Evolutionary conservation across 2,329 filamentous ascomycete species (phyloP), one percentile per base, ranked within the genome.

Genomic region (Fusarium brevicatenulatum): DNA sequence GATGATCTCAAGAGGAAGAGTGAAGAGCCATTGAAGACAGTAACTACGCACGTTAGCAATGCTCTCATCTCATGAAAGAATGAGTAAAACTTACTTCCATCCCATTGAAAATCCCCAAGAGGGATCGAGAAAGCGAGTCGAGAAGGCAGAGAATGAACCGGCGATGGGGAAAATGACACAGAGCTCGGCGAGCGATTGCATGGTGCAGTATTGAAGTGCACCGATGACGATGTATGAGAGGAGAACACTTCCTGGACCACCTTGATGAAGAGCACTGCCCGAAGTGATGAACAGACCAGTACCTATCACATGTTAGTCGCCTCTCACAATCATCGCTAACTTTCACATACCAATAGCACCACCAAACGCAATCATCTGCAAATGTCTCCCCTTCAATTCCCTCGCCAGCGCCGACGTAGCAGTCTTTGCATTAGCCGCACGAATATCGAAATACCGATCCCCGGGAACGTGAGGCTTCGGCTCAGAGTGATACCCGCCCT

Each of bases 301-400:
- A 70, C 92, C 91, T 91, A 4, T 9, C 4, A 12, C 30, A 30
- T 16, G 19, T 70, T 50, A 70, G 65, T 36, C 16, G 12, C n/a
- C n/a, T 34, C 18, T 18, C 19, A n/a, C 9, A 2, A 50, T 23
- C 8, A 34, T 2, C 2, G 23, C 16, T 12, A 4, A 13, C 30
- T 4, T 10, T 37, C 4, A 72, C 81, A 19, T 83, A 90, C 93
- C 93, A 78, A 97, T 97, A 21, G 93, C 95, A 55, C 95, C 95
- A 73, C 95, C 95, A 75, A 98, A 97, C 16, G 95, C 95, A 86
- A 98, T 98, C 95, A 98, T 98, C 85, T 98, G 95, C 79, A 98
- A 80, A 85, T 98, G 95, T 55, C 95, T 87, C 15, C 91, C 91
- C 83, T 97, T 96, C 76, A 97, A 83, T 80, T 91, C 91, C 78